These are phyloP conservation scores for Penicillium verrucosum DNA, from an alignment of 2,329 filamentous ascomycete genomes.

Conservation along the genomic window DNA sequence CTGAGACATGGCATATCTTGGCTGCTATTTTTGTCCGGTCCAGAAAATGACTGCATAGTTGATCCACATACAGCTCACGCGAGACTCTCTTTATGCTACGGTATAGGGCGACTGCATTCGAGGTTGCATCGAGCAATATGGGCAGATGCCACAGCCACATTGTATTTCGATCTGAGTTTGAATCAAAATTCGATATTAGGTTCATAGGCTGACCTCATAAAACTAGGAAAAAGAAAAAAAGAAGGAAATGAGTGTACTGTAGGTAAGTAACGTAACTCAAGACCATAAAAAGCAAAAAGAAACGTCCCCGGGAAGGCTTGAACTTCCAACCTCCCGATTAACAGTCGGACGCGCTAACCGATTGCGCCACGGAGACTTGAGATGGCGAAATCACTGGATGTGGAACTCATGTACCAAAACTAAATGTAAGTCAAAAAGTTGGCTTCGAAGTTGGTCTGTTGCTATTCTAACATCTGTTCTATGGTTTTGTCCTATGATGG, in stretches of 20 bases:
- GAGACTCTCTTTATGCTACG: background rate
- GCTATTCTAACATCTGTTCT: too few relatives aligned
- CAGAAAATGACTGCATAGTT: background rate
- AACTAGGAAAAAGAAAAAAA: background rate
- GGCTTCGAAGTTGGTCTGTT: too few relatives aligned
- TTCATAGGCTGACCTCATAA: background rate
- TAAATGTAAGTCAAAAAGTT: too few relatives aligned
- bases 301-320: constrained; percentile 43
- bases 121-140: constrained; percentile 15
- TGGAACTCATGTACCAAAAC: too few relatives aligned
- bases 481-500: too few relatives aligned
- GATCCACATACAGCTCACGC: constrained; percentile 6
- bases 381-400: too few relatives aligned
- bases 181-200: background rate
- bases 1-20: constrained; percentile 18
- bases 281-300: constrained; percentile 12
- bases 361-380: constrained; percentile 29
- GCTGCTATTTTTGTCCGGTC: constrained; percentile 1
- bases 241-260: background rate
- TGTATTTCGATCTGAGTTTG: background rate
- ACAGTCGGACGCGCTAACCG: constrained; percentile 30
- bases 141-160: background rate
- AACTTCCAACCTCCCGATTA: constrained; percentile 40
- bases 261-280: too few relatives aligned
- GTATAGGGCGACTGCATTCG: constrained; percentile 4